Base-by-base conservation (phyloP, 768 basidiomycete species). In the Gyrodon lividus region DNA sequence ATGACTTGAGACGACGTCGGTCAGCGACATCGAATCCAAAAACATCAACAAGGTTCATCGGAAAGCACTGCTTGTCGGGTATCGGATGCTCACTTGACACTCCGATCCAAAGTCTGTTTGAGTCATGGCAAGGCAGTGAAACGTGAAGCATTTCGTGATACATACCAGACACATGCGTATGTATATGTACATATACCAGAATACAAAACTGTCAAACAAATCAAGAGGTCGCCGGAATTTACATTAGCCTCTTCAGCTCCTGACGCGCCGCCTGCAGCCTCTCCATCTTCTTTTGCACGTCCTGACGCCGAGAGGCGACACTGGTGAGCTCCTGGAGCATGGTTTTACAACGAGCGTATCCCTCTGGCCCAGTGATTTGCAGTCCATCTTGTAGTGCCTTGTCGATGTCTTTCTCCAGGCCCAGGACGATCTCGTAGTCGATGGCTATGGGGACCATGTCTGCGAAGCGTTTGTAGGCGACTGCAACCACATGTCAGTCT, bases 291-390 rank as follows among this genome's bases (percentile, higher is more conserved):
- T 79, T 79, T 52, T 58, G 45, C 35, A 83, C 57, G 40, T 82
- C 82, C 22, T 72, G 72, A 10, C 86, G 70, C 20, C 61, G 66
- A 2, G 71, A 71, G 0, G 77, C 70, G 17, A 83, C 55, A 13
- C 71, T 63, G 0, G 72, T 69, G 14, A 67, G 74, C 59, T 88
- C 83, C 55, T 77, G 75, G 2, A 85, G 67, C 43, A 81, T 72
- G 31, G 78, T 73, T 52, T 67, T 64, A 60, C 82, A 86, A 17
- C 77, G 78, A 1, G 66, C 59, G 12, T 65, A 59, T 0, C 74
- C 82, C 13, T 81, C 74, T 0, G 69, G 54, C 1, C 78, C 76
- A 12, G 79, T 77, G 40, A 87, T 68, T 0, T 77, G 77, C 5
- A 89, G 75, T 0, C 77, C 78, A 0, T 65, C 57, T 34, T 73